Base-by-base conservation (phyloP, 129 eudicot genomes). In the Helianthus tuberosus region DNA sequence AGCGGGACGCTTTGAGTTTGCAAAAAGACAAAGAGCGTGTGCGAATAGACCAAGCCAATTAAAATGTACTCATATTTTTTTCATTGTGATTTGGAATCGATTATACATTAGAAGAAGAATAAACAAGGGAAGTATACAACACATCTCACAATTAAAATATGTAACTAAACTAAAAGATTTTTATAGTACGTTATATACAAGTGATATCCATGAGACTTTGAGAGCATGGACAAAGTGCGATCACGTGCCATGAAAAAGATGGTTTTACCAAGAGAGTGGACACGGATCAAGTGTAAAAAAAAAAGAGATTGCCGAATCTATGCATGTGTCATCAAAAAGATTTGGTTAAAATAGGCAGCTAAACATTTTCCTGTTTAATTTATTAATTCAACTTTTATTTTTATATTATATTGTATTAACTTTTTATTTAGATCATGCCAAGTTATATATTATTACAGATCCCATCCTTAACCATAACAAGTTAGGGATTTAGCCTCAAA, bases 201-300 rank as follows among this genome's bases (percentile, higher is more conserved):
- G 38, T 53, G 66, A 55, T 46, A 46, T 29, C 62, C 62, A 55
- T 20, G 35, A 54, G 61, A 54, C 35, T 25, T 16, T 20, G 32
- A 54, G 61, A 54, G 29, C 44, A 75, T 17, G 54, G 79, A 66
- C 73, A 75, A 75, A 77, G 20, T 47, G 70, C 44, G 15, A 51
- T 69, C 81, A 77, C 81, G 80, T 68, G 80, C 60, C 55, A 77
- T 38, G 61, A 47, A 59, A 67, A 69, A 39, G 44, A 58, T 69
- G 11, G 32, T 43, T 58, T 13, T 51, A 76, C 47, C 60, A 46
- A 9, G 43, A 35, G 35, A 68, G 61, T 68, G 27, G 54, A 32
- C 55, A 50, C 55, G 55, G 62, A 55, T 55, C 62, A 55, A 55
- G 12, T 55, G 12, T 55, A 16, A 20, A 55, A 55, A 20, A 55